Evolutionary conservation across 805 yeast species (phyloP).

Genomic region (Citeromyces matritensis): DNA sequence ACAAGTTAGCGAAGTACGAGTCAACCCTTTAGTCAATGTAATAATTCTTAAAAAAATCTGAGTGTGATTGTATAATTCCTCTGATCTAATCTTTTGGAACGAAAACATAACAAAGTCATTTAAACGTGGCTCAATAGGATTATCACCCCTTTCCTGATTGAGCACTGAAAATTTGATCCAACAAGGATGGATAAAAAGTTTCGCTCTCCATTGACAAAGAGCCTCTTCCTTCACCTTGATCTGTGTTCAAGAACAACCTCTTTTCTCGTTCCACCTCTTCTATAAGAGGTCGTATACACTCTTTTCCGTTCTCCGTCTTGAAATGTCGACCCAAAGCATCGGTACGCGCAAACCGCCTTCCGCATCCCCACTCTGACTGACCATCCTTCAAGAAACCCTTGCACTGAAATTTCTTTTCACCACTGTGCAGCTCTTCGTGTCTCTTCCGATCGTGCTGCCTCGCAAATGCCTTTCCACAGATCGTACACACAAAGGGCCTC

Average conservation of each 20-base stretch:
- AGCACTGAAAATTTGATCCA: conserved; percentile 1
- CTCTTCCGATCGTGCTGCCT: conserved; percentile 66
- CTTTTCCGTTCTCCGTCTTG: conserved; percentile 65
- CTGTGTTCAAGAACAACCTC: not conserved
- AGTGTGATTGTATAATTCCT: too few relatives aligned
- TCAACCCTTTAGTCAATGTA: too few relatives aligned
- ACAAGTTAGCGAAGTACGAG: conserved; percentile 4
- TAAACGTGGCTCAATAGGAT: too few relatives aligned
- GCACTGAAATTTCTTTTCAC: conserved; percentile 63
- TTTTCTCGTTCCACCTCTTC: conserved; percentile 26
- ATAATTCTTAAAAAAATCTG: too few relatives aligned
- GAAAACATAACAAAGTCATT: too few relatives aligned
- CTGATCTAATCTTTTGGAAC: too few relatives aligned
- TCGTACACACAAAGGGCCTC: conserved; percentile 56
- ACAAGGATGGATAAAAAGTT: not conserved
- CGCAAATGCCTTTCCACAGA: conserved; percentile 74
- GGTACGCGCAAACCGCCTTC: conserved; percentile 62
- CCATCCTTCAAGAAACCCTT: conserved; percentile 49
- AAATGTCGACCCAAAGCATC: conserved; percentile 73
- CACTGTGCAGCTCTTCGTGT: conserved; percentile 64
- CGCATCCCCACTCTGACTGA: conserved; percentile 56
- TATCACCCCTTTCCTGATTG: too few relatives aligned
- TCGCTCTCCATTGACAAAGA: too few relatives aligned
- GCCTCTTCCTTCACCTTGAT: not conserved
- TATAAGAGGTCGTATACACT: conserved; percentile 53